Conservation (phyloP, 805 yeast species). For the Yamadazyma insecticola region DNA sequence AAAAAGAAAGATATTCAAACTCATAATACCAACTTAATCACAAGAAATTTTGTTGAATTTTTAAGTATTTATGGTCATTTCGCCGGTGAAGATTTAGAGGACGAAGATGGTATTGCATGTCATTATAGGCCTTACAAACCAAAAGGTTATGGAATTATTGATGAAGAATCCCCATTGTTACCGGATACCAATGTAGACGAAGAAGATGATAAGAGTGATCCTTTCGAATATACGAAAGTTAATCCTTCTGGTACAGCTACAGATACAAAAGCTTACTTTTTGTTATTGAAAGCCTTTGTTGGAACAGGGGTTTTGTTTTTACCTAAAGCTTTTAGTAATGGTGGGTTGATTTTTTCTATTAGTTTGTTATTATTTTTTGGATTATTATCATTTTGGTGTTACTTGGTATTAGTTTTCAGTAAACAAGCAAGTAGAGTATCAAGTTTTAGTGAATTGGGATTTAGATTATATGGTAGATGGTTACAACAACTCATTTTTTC, state of each 20-base stretch:
- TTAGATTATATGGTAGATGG: slow-evolving; percentile 57
- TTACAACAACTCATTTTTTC: slow-evolving; percentile 58
- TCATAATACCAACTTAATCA: slow-evolving; percentile 44
- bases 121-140: slow-evolving; percentile 31
- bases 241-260: slow-evolving; percentile 62
- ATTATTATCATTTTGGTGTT: slow-evolving; percentile 72
- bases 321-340: slow-evolving; percentile 67
- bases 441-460: slow-evolving; percentile 78
- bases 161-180: slow-evolving; percentile 34
- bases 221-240: slow-evolving; percentile 12
- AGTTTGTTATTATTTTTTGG: slow-evolving; percentile 56
- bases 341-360: slow-evolving; percentile 62
- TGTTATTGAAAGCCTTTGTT: slow-evolving; percentile 68
- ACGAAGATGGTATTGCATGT: slow-evolving; percentile 55
- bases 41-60: slow-evolving; percentile 73
- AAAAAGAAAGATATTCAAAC: slow-evolving; percentile 12
- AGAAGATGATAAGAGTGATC: slow-evolving; percentile 6
- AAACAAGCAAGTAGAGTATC: slow-evolving; percentile 59
- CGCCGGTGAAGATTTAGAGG: slow-evolving; percentile 79
- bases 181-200: slow-evolving; percentile 5
- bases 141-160: slow-evolving; percentile 14
- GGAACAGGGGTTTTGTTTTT: slow-evolving; percentile 74
- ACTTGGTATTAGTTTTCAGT: slow-evolving; percentile 56
- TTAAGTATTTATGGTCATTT: slow-evolving; percentile 78
- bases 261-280: slow-evolving; percentile 64